Conservation (phyloP, 257 asterid species). For the Linaria vulgaris region DNA sequence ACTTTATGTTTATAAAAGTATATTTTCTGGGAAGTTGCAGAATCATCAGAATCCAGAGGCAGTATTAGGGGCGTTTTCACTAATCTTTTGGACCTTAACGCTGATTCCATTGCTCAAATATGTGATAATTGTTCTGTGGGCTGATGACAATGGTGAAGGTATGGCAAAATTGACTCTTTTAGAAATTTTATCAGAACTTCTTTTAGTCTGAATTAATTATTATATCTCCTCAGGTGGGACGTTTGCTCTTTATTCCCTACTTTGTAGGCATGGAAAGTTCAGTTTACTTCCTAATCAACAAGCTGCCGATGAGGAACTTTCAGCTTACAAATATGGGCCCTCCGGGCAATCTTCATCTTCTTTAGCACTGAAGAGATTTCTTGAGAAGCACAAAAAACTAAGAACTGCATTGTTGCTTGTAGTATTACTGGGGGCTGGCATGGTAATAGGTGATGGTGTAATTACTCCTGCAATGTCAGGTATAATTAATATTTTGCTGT, state of each 20-base stretch:
- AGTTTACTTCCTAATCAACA: constrained; percentile 97
- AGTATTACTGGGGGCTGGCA: constrained; percentile 85
- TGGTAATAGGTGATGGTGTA: constrained; percentile 86
- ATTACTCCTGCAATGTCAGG: constrained; percentile 86
- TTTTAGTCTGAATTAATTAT: constrained; percentile 32
- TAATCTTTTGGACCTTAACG: constrained; percentile 92
- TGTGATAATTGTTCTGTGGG: constrained; percentile 53
- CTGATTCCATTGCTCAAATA: constrained; percentile 93
- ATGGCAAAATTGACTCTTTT: constrained; percentile 20
- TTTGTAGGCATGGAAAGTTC: constrained; percentile 91
- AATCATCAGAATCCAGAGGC: constrained; percentile 57
- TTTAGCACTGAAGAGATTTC: constrained; percentile 60
- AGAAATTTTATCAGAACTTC: constrained; percentile 12
- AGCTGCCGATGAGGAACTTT: constrained; percentile 97
- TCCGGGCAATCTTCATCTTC: constrained; percentile 54
- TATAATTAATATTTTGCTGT: constrained; percentile 30
- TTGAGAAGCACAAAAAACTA: constrained; percentile 75
- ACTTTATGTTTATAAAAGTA: constrained; percentile 75
- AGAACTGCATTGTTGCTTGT: constrained; percentile 74
- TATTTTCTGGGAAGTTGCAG: constrained; percentile 67
- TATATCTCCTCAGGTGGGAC: constrained; percentile 73
- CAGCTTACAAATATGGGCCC: constrained; percentile 78
- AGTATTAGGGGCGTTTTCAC: constrained; percentile 86
- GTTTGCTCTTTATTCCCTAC: constrained; percentile 91
- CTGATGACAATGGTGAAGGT: constrained; percentile 99